Base-by-base conservation (phyloP, 345 rosid species). In the Rubroshorea leprosula region DNA sequence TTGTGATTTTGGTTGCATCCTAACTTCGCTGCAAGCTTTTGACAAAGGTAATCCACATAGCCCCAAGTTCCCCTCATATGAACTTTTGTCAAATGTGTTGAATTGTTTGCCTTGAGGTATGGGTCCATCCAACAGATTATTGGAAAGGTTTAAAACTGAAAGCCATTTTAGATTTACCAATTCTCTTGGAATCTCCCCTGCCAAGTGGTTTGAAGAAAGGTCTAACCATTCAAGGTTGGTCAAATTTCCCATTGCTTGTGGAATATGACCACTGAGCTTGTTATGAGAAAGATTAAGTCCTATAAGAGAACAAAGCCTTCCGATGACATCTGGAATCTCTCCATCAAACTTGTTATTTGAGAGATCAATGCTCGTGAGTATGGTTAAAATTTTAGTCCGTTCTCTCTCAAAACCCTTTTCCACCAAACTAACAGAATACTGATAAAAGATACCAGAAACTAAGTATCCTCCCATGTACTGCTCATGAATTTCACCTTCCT, bases 221-320 rank as follows among this genome's bases (percentile, higher is more conserved):
- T 70, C 67, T 18, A 73, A 25, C 11, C 54, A 54, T 55, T 72
- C 69, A 12, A 67, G 38, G 14, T 4, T 41, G 0, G 43, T 29
- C 44, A 71, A 21, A 26, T 66, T 51, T 23, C 43, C 52, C 7
- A 71, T 10, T 4, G 71, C 50, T 6, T 35, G 5, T n/a, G 54
- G 46, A 16, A 68, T 72, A 11, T 5, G 14, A 9, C 67, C 61
- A 4, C 21, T 27, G 2, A 64, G 47, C 11, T 5, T 20, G 23
- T 68, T 73, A 10, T 55, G 58, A 25, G 77, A 70, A 23, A 74
- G 49, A 35, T 74, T 69, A 18, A 69, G 63, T 22, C 26, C 56
- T 48, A 21, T 64, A 6, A 68, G 73, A 6, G 54, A 48, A 7
- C 5, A 8, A 6, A 75, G 61, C 18, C 31, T 27, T 38, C 71